These are phyloP conservation scores for Rhizophagus clarus DNA, from an alignment of 192 early-diverging fungal species.

Conservation along the genomic window DNA sequence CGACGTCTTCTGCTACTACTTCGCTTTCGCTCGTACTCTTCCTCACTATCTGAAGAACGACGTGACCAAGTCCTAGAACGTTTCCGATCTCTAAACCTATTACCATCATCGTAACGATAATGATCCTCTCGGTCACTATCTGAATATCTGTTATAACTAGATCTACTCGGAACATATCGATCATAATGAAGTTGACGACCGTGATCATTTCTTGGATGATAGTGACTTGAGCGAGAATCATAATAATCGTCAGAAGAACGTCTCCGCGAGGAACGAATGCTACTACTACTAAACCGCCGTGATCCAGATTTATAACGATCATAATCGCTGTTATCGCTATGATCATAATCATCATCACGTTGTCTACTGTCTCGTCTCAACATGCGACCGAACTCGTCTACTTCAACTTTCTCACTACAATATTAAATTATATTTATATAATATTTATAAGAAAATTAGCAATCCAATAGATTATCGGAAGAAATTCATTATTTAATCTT, in stretches of 20 bases:
- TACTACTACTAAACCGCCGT: constrained; percentile 2
- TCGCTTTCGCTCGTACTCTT: neutral
- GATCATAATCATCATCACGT: neutral
- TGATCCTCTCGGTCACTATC: constrained; percentile 12
- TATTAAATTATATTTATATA: neutral
- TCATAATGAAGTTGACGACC: constrained; percentile 10
- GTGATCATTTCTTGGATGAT: neutral
- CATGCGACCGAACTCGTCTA: constrained; percentile 46
- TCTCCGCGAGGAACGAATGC: constrained; percentile 19
- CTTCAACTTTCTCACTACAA: constrained; percentile 41
- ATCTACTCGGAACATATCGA: constrained; percentile 16
- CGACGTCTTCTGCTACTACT: neutral
- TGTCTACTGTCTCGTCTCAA: constrained; percentile 24
- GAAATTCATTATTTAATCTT: neutral
- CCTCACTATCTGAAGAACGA: constrained; percentile 22
- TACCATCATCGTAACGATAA: neutral
- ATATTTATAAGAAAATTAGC: too few species aligned
- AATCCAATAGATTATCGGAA: neutral
- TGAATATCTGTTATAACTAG: neutral
- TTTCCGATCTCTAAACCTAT: neutral
- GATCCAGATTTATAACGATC: constrained; percentile 11
- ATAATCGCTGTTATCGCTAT: neutral
- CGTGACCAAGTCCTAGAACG: constrained; percentile 14
- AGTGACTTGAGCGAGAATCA: neutral
- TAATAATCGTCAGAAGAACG: constrained; percentile 16